Evolutionary conservation across 2,329 filamentous ascomycete genomes (phyloP), one percentile per base, ranked within the genome.

Genomic region (Curvularia verruculosa): DNA sequence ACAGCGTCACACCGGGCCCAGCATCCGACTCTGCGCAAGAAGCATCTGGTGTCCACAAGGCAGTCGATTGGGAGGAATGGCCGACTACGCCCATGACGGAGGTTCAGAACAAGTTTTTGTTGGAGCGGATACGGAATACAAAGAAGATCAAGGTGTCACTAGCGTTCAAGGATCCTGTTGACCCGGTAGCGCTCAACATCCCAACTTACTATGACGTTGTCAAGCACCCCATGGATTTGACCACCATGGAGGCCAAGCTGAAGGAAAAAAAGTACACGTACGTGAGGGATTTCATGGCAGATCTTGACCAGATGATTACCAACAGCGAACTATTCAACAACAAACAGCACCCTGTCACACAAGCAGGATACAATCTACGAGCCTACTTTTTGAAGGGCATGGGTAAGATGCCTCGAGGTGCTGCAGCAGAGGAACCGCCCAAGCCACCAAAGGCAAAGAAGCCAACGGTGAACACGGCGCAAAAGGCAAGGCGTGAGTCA

Each of bases 251-350:
- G 71, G 82, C 84, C 50, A 93, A 90, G 64, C 77, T 98, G 34
- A 91, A 91, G 69, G 83, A 86, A 28, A 83, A 85, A 50, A 78
- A 83, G 46, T 98, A 97, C 74, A 70, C 77, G 8, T 87, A 84
- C 5, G 83, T 92, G n/a, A 85, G 88, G 49, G 87, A 87, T 4
- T 89, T 96, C 71, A 86, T 88, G 66, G 81, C 82, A 44, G 92
- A 96, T 68, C 83, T 97, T 49, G 80, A 87, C 29, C 82, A 92
- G 52, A 89, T 99, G 74, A 85, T 94, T 60, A 80, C 87, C 57
- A 99, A 99, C 74, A 87, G 90, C 0, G 74, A 89, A 36, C 79
- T 81, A 0, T 99, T 96, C 84, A 99, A 99, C 73, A 93, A 94
- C 13, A 79, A 84, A 0, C 80, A 85, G 5, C 93, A 98, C 69